These are phyloP conservation scores for Zygoascus bituminiphila DNA, from an alignment of 805 yeast species.

Conservation along the genomic window DNA sequence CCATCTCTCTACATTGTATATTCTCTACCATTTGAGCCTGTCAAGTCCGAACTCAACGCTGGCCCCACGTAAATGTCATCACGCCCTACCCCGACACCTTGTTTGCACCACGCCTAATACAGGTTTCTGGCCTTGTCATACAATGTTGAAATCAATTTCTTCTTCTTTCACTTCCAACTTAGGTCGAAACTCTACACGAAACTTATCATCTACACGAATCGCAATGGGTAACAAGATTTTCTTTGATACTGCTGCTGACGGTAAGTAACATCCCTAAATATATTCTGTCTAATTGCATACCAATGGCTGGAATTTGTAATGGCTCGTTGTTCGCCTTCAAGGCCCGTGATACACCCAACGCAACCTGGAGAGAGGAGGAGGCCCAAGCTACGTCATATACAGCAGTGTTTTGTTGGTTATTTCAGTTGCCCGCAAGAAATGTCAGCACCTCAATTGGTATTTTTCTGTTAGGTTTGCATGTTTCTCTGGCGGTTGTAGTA, in stretches of 20 bases:
- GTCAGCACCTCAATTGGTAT: no score
- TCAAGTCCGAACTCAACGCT: no score
- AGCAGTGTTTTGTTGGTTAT: no score
- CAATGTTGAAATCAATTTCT: constrained; percentile 27
- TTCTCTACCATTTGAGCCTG: no score
- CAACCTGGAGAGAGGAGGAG: no score
- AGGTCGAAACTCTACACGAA: constrained; percentile 10
- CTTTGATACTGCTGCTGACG: constrained; percentile 77
- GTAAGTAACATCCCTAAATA: no score
- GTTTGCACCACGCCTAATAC: neutral
- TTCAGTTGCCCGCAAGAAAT: no score
- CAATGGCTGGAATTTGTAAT: neutral
- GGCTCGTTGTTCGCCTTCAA: neutral
- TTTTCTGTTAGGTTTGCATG: no score
- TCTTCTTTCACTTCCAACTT: constrained; percentile 37
- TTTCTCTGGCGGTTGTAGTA: no score
- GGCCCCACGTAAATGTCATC: neutral
- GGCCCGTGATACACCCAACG: no score
- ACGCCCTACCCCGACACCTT: neutral
- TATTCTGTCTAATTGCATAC: neutral
- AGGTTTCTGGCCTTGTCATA: constrained; percentile 27
- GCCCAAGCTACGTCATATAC: no score
- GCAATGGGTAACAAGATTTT: constrained; percentile 44
- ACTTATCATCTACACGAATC: constrained; percentile 17
- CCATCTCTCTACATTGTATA: no score